A percentile compares a stretch with the other conserved stretches of the same genome.
Evolutionary conservation across 2,329 filamentous ascomycete species (phyloP).

Genomic region (Alternaria postmessia): DNA sequence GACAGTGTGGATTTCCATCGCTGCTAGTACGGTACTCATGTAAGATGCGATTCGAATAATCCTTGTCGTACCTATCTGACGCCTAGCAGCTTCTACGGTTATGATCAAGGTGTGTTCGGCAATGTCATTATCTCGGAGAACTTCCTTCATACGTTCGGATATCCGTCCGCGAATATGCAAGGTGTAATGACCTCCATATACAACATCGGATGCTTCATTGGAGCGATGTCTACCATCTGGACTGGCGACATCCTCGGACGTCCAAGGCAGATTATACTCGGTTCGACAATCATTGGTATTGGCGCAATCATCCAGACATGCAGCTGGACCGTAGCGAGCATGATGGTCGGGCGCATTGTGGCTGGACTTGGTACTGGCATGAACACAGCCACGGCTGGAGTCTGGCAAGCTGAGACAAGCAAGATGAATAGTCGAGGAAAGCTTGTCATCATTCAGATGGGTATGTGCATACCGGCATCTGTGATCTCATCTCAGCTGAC

Average conservation of each 20-base stretch:
- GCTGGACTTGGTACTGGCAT: slow-evolving; percentile 57
- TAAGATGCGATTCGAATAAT: neutral
- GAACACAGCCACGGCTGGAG: slow-evolving; percentile 61
- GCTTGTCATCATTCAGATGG: slow-evolving; percentile 57
- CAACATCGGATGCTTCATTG: slow-evolving; percentile 56
- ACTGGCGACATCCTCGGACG: slow-evolving; percentile 67
- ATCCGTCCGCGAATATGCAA: slow-evolving; percentile 43
- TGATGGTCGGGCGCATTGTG: slow-evolving; percentile 53
- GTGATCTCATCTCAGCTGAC: neutral
- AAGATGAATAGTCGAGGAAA: slow-evolving; percentile 58
- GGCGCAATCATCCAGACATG: slow-evolving; percentile 51
- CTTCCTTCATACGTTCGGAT: slow-evolving; percentile 40
- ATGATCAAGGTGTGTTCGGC: slow-evolving; percentile 47
- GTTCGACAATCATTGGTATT: slow-evolving; percentile 54
- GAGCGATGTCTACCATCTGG: slow-evolving; percentile 53
- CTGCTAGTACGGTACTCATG: slow-evolving; percentile 59
- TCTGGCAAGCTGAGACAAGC: slow-evolving; percentile 58
- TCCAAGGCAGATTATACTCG: slow-evolving; percentile 66
- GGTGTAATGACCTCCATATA: slow-evolving; percentile 54
- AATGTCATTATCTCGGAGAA: slow-evolving; percentile 47
- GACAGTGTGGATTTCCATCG: slow-evolving; percentile 63
- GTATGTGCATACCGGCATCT: slow-evolving; percentile 16
- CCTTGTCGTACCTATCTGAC: neutral
- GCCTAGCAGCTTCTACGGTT: slow-evolving; percentile 54
- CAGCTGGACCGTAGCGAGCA: slow-evolving; percentile 47